Conservation (phyloP, 1,284 basidiomycete species). For the Trichosporon inkin region DNA sequence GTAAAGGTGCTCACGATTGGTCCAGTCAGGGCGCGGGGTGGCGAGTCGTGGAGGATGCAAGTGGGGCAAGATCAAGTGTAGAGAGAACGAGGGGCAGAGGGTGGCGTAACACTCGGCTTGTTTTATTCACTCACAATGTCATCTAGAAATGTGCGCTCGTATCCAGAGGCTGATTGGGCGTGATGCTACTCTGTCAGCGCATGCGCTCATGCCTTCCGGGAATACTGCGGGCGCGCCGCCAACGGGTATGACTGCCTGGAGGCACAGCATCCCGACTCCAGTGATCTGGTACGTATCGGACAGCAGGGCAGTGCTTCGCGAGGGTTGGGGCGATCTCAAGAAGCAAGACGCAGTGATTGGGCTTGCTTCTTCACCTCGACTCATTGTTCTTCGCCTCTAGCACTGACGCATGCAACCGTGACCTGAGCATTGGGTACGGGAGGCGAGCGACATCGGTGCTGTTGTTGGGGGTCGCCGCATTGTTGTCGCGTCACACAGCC, state of each 20-base stretch:
- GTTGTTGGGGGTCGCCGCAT: no score
- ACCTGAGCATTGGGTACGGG: no score
- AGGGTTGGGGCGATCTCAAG: no score
- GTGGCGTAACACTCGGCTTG: background rate
- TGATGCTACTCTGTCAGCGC: background rate
- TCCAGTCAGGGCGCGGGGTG: background rate
- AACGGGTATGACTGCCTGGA: background rate
- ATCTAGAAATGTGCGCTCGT: background rate
- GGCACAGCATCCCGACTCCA: background rate
- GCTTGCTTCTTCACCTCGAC: no score
- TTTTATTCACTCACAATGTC: background rate
- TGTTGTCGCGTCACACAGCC: background rate
- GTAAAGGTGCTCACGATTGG: background rate
- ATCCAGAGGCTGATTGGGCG: background rate
- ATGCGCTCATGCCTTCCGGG: background rate
- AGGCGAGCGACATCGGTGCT: no score
- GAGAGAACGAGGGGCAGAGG: background rate
- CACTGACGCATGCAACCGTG: no score
- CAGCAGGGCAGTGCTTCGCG: no score
- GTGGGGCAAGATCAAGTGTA: background rate
- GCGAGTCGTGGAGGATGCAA: background rate
- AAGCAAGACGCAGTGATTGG: no score
- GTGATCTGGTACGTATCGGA: no score
- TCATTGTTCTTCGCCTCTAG: no score
- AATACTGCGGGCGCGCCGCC: background rate